Conservation (phyloP, 2,329 filamentous ascomycete species). For the Aspergillus arachidicola region DNA sequence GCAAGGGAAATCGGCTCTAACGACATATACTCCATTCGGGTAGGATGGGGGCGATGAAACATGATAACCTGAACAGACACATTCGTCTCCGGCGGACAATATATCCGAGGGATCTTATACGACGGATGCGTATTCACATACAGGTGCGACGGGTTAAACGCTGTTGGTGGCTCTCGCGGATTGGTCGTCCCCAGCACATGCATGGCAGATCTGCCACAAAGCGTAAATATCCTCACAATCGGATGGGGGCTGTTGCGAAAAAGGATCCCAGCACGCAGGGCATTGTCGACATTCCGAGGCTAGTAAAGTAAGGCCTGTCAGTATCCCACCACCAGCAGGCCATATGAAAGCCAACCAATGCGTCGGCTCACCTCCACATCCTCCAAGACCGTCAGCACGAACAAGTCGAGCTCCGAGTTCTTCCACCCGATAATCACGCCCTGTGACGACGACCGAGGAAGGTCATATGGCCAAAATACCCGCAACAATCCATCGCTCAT, state of each 20-base stretch:
- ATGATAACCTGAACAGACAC: conserved; percentile 83
- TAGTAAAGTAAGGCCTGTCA: conserved; percentile 36
- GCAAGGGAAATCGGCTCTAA: conserved; percentile 85
- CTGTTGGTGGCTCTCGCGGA: conserved; percentile 48
- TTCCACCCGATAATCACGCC: conserved; percentile 94
- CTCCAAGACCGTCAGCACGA: conserved; percentile 86
- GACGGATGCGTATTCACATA: conserved; percentile 58
- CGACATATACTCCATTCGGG: conserved; percentile 94
- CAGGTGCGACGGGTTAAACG: conserved; percentile 71
- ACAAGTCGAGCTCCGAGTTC: conserved; percentile 86
- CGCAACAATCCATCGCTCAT: conserved; percentile 84
- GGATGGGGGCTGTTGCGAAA: conserved; percentile 81
- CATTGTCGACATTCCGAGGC: conserved; percentile 81
- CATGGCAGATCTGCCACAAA: conserved; percentile 81
- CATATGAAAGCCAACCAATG: not conserved
- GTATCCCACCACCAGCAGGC: conserved; percentile 1
- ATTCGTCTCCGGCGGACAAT: conserved; percentile 65
- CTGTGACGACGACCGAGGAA: conserved; percentile 68
- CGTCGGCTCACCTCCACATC: conserved; percentile 74
- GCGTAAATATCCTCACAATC: conserved; percentile 75
- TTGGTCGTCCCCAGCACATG: conserved; percentile 87
- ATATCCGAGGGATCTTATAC: conserved; percentile 68
- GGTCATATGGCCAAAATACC: conserved; percentile 96
- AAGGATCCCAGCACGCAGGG: conserved; percentile 79
- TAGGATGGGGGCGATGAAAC: conserved; percentile 83